Conservation (phyloP, 163 green algal species). For the Botryococcus braunii region DNA sequence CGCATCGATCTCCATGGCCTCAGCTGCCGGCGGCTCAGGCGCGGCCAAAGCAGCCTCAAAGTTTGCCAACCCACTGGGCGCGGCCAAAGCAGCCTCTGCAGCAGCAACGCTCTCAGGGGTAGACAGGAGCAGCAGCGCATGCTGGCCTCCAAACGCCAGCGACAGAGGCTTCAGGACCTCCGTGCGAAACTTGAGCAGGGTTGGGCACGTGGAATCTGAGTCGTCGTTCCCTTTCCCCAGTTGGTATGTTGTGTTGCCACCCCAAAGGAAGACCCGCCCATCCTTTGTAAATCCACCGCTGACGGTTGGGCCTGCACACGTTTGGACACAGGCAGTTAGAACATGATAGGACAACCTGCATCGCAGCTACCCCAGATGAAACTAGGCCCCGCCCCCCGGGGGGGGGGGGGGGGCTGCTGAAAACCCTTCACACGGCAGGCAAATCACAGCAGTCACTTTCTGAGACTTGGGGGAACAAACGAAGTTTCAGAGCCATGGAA, state of each 20-base stretch:
- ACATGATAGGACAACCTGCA: neutral
- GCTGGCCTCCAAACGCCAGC: slow-evolving; percentile 68
- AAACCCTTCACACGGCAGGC: neutral
- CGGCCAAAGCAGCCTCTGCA: no score
- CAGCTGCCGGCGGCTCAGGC: no score
- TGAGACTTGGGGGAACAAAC: no score
- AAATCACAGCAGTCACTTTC: neutral
- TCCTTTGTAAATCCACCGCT: slow-evolving; percentile 22
- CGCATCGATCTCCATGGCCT: no score
- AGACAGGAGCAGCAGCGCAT: slow-evolving; percentile 62
- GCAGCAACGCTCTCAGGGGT: no score
- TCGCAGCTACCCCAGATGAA: neutral
- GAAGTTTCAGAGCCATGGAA: no score
- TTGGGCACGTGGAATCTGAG: neutral
- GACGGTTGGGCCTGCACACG: slow-evolving; percentile 18
- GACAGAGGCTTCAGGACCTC: slow-evolving; percentile 10
- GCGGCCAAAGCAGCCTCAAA: no score
- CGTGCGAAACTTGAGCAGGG: neutral
- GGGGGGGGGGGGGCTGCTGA: no score
- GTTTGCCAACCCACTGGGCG: no score
- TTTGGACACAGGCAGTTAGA: neutral
- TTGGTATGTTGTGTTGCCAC: slow-evolving; percentile 68
- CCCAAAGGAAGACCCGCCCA: slow-evolving; percentile 58
- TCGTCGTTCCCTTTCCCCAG: slow-evolving; percentile 69
- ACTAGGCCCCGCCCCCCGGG: neutral